These are phyloP conservation scores for Acanthochlamys bracteata DNA, from an alignment of 106 monocot genomes.

Conservation along the genomic window DNA sequence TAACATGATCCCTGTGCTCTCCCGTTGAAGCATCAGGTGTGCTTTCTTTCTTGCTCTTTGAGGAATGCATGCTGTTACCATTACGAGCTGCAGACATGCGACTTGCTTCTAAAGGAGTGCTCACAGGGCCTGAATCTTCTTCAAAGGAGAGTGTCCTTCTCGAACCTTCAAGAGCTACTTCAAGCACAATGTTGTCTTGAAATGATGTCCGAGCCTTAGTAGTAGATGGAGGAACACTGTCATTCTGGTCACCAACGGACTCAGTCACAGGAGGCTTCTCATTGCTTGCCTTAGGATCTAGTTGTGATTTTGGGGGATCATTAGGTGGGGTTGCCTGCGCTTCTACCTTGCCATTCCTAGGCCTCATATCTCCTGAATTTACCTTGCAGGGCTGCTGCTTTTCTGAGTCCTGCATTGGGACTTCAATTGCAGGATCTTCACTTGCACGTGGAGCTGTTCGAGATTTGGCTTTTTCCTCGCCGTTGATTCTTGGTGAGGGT, in stretches of 20 bases:
- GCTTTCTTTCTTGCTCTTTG: constrained; percentile 37
- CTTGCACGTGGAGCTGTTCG: constrained; percentile 17
- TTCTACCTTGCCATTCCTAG: constrained; percentile 19
- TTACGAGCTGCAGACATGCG: constrained; percentile 23
- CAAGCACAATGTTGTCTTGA: constrained; percentile 63
- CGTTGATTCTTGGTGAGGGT: constrained; percentile 31
- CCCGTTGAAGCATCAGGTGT: background rate
- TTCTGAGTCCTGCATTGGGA: constrained; percentile 11
- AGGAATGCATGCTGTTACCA: constrained; percentile 23
- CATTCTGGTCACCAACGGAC: background rate
- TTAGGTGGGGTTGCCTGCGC: background rate
- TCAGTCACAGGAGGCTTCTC: constrained; percentile 5
- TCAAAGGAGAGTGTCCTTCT: constrained; percentile 55
- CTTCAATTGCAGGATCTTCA: constrained; percentile 40
- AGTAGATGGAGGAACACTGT: background rate
- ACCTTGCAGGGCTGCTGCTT: constrained; percentile 37
- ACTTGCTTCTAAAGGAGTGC: constrained; percentile 23
- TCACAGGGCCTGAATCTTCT: constrained; percentile 15
- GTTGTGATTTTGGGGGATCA: constrained; percentile 9
- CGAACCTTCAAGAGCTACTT: constrained; percentile 58
- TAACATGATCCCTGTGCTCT: background rate
- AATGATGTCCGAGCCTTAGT: constrained; percentile 20
- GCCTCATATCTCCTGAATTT: constrained; percentile 10
- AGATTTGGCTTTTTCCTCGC: constrained; percentile 42
- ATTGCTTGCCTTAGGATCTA: constrained; percentile 3